A percentile compares a stretch with the other conserved stretches of the same genome.
phyloP scores from a whole-genome alignment of 2,329 filamentous ascomycete genomes.

The Teratosphaeria epicoccoides region DNA sequence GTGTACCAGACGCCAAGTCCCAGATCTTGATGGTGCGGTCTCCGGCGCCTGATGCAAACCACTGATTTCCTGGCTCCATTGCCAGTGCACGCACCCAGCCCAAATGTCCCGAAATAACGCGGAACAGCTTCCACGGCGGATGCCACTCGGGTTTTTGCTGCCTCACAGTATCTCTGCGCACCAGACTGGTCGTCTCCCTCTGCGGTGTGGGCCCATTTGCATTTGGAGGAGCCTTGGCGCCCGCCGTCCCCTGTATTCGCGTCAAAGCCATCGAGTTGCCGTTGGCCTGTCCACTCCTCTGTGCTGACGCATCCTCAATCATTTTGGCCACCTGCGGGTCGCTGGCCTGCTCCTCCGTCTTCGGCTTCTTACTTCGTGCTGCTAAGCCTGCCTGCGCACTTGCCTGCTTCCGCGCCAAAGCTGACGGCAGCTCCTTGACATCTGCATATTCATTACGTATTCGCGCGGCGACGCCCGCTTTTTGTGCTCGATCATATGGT shows the following conservation, averaged over 20 bases:
- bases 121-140: slow-evolving; percentile 94
- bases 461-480: slow-evolving; percentile 43
- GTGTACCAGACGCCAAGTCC: slow-evolving; percentile 81
- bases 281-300: slow-evolving; percentile 32
- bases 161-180: slow-evolving; percentile 52
- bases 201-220: slow-evolving; percentile 45
- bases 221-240: slow-evolving; percentile 38
- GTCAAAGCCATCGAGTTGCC: slow-evolving; percentile 47
- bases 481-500: slow-evolving; percentile 34
- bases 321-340: slow-evolving; percentile 53
- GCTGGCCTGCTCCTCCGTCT: slow-evolving; percentile 42
- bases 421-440: slow-evolving; percentile 65
- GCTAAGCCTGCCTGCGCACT: slow-evolving; percentile 46
- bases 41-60: slow-evolving; percentile 92
- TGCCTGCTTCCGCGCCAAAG: slow-evolving; percentile 69
- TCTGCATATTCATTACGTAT: slow-evolving; percentile 66
- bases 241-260: slow-evolving; percentile 36
- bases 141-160: slow-evolving; percentile 87
- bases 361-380: slow-evolving; percentile 53
- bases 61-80: slow-evolving; percentile 92
- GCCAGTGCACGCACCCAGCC: slow-evolving; percentile 87
- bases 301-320: slow-evolving; percentile 52
- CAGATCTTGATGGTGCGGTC: slow-evolving; percentile 98
- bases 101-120: slow-evolving; percentile 90
- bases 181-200: slow-evolving; percentile 45